These are phyloP conservation scores for Clavaria fumosa DNA, from an alignment of 768 basidiomycete genomes.

Conservation along the genomic window DNA sequence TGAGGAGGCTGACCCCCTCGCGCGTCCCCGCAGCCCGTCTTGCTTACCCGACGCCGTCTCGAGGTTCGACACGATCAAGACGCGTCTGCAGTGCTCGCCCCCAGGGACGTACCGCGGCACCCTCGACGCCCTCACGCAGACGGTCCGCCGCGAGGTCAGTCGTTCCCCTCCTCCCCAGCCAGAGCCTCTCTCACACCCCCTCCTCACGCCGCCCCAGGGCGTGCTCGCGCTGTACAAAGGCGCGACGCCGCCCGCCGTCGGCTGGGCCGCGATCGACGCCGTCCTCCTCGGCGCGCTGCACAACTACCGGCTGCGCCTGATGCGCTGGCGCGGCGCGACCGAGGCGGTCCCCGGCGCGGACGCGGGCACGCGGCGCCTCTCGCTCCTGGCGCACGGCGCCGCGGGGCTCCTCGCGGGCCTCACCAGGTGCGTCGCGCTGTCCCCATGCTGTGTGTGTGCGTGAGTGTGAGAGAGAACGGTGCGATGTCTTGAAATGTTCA, in stretches of 20 bases:
- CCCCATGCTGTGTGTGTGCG: too few relatives aligned
- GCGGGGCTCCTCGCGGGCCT: slow-evolving; percentile 55
- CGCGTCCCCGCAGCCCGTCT: too few relatives aligned
- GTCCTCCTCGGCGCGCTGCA: slow-evolving; percentile 54
- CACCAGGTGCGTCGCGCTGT: slow-evolving; percentile 46
- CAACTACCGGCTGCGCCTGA: slow-evolving; percentile 51
- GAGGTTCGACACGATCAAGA: slow-evolving; percentile 64
- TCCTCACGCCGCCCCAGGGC: slow-evolving; percentile 24
- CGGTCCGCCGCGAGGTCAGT: slow-evolving; percentile 44
- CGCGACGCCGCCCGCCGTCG: slow-evolving; percentile 54
- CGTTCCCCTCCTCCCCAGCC: slow-evolving; percentile 5
- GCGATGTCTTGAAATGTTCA: slow-evolving; percentile 16
- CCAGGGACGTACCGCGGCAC: slow-evolving; percentile 48
- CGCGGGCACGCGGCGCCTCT: slow-evolving; percentile 33
- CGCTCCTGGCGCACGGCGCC: slow-evolving; percentile 46
- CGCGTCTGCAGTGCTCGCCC: slow-evolving; percentile 53
- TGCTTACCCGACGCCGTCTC: too few relatives aligned
- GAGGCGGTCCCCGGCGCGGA: slow-evolving; percentile 32
- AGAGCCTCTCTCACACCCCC: slow-evolving; percentile 4
- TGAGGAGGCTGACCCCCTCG: background rate
- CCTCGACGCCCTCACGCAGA: slow-evolving; percentile 40
- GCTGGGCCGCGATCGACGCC: slow-evolving; percentile 62
- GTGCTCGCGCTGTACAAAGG: slow-evolving; percentile 58
- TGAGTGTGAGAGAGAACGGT: slow-evolving; percentile 5
- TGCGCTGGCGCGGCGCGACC: slow-evolving; percentile 36